These are phyloP conservation scores for Nothophytophthora sp. DNA, from an alignment of 352 stramenopile genomes.

Conservation along the genomic window DNA sequence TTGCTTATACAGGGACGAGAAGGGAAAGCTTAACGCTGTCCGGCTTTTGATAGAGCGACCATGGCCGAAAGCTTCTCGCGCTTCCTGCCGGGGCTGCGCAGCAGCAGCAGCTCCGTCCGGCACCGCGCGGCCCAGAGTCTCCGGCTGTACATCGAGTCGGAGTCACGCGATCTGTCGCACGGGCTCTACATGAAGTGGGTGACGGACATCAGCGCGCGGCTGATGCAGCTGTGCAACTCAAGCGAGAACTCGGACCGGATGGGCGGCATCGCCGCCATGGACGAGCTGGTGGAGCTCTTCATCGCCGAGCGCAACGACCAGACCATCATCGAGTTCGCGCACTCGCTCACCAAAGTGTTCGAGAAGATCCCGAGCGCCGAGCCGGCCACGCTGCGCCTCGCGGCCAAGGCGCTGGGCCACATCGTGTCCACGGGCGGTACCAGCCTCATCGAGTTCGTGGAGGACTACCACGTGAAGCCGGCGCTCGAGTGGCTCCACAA, in stretches of 20 bases:
- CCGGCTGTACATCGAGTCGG: slow-evolving; percentile 84
- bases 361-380: slow-evolving; percentile 86
- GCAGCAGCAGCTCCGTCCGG: slow-evolving; percentile 58
- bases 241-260: slow-evolving; percentile 78
- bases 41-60: too few species aligned
- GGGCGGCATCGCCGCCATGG: slow-evolving; percentile 87
- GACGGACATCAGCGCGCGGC: slow-evolving; percentile 74
- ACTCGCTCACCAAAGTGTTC: slow-evolving; percentile 87
- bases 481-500: slow-evolving; percentile 90
- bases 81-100: slow-evolving; percentile 79
- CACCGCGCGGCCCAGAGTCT: slow-evolving; percentile 73
- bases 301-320: slow-evolving; percentile 89
- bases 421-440: slow-evolving; percentile 87
- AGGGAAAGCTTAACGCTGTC: background rate
- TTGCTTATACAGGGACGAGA: too few species aligned
- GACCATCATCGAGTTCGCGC: slow-evolving; percentile 90
- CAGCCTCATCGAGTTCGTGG: slow-evolving; percentile 88
- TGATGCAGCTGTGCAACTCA: slow-evolving; percentile 87
- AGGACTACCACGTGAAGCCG: slow-evolving; percentile 88
- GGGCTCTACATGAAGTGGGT: slow-evolving; percentile 88
- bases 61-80: slow-evolving; percentile 73
- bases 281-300: slow-evolving; percentile 89
- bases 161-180: slow-evolving; percentile 85
- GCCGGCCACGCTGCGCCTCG: slow-evolving; percentile 67
- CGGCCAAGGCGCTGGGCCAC: slow-evolving; percentile 81